Evolutionary conservation across 1,139 yeast genomes (phyloP), one percentile per base, ranked within the genome.

Genomic region (Torulaspora globosa): DNA sequence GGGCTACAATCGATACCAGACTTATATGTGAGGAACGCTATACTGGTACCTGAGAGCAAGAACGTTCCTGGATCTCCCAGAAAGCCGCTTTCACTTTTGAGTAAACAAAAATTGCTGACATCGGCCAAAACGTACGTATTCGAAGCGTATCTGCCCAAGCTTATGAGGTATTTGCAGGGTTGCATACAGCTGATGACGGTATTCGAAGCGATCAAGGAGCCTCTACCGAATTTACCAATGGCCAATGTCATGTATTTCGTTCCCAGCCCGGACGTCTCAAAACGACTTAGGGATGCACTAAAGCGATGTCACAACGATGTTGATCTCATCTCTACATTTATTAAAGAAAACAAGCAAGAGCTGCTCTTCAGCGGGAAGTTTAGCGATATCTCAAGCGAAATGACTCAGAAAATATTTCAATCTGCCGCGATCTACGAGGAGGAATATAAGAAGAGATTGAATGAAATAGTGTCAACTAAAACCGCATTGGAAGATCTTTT

Each of bases 1-100:
- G 74, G 73, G 0, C 58, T 62, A 10, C 55, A 59, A 19, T 65
- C 72, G 1, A 68, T 70, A 4, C 70, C 72, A 9, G 74, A 70
- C 48, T 51, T 69, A 11, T 69, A 68, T 39, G 60, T 66, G 6
- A 56, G 73, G 45, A 70, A 69, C 47, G 58, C 70, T 21, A 58
- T 68, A 3, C 40, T 67, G 18, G 53, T 59, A 21, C 57, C 55
- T n/a, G 46, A 53, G 10, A 57, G 55, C 29, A 57, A 62, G 26
- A 58, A 57, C 7, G 66, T 62, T 3, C 60, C 65, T 1, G 56
- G 56, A 39, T 62, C 67, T 2, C 66, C 66, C 5, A 62, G 58
- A 38, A 61, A 62, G 30, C 66, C 60, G 1, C 50, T 67, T 10
- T 62, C 71, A 0, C 48, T 69, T 14, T 55, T 70, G 28, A 65